Conservation (phyloP, 805 yeast genomes). For the Candida tammaniensis region DNA sequence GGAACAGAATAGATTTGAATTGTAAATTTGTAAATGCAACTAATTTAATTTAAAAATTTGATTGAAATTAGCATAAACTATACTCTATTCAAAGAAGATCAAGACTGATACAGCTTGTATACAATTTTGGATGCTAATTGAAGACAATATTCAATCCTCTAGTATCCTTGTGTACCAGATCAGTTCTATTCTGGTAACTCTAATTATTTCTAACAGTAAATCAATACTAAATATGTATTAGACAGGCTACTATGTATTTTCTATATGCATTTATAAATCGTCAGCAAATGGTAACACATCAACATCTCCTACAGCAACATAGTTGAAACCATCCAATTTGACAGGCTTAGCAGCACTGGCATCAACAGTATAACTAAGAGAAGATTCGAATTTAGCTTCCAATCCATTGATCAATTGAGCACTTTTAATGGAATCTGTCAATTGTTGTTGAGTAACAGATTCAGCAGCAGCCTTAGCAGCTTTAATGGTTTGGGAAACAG, state of each 20-base stretch:
- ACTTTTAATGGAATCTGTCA: conserved; percentile 49
- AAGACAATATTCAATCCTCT: no score
- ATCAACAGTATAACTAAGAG: conserved; percentile 28
- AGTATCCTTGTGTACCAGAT: no score
- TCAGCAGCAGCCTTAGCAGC: conserved; percentile 47
- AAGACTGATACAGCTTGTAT: no score
- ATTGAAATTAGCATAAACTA: no score
- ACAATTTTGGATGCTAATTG: no score
- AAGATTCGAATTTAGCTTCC: conserved; percentile 34
- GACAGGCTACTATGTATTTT: conserved; percentile 2
- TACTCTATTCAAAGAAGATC: no score
- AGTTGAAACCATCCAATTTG: conserved; percentile 65
- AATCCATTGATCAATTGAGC: conserved; percentile 43
- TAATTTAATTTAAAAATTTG: no score
- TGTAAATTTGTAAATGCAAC: no score
- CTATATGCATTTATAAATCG: conserved; percentile 58
- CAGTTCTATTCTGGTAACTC: no score
- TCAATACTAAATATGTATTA: not conserved
- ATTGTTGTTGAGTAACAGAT: conserved; percentile 44
- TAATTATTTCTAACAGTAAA: no score
- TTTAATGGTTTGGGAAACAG: conserved; percentile 60
- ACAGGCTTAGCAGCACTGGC: conserved; percentile 32
- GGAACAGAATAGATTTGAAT: no score
- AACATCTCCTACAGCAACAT: conserved; percentile 87
- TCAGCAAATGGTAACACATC: conserved; percentile 83